Base-by-base conservation (phyloP, 2,329 filamentous ascomycete species). In the Aspergillus ibericus region DNA sequence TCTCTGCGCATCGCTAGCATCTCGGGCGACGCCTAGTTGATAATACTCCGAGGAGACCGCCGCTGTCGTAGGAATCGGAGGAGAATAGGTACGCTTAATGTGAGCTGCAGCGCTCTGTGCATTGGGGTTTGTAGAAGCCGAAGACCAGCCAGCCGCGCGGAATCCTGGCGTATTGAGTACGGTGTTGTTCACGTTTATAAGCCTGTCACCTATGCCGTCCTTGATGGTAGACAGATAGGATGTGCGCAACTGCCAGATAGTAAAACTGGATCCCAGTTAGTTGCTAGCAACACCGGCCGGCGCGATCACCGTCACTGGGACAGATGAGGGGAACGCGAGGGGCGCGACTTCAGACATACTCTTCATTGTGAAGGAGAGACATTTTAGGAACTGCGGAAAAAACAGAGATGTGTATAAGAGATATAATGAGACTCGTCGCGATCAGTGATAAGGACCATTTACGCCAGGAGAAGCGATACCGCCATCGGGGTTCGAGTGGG, bases 131-230 rank as follows among this genome's bases (percentile, higher is more conserved):
- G 71, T 61, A 22, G 70, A 66, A 47, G 66, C 68, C 12, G 78
- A 74, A 25, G 77, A 74, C 85, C 85, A 88, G 66, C 86, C 86
- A 51, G 86, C 85, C 22, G 85, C 84, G 62, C 85, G 84, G 69
- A 88, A 88, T 16, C 84, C 85, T 18, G 85, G 83, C 46, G 85
- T 84, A 69, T 88, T 88, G 54, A 88, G 77, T 36, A 88, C 80
- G 40, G 82, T 80, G 29, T 84, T 80, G 68, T 88, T 86, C 65
- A 88, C 81, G 60, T 82, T 87, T 73, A 88, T 88, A 53, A 88
- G 77, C 42, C 86, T 81, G 70, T 88, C 86, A 61, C 85, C 85
- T 40, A 88, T 83, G 59, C 85, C 86, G 70, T 88, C 86, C 71
- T 87, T 87, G 66, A 86, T 86, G 49, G 82, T 79, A 29, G 82